phyloP scores from a whole-genome alignment of 352 stramenopile genomes.

The Pythium myriotylum region DNA sequence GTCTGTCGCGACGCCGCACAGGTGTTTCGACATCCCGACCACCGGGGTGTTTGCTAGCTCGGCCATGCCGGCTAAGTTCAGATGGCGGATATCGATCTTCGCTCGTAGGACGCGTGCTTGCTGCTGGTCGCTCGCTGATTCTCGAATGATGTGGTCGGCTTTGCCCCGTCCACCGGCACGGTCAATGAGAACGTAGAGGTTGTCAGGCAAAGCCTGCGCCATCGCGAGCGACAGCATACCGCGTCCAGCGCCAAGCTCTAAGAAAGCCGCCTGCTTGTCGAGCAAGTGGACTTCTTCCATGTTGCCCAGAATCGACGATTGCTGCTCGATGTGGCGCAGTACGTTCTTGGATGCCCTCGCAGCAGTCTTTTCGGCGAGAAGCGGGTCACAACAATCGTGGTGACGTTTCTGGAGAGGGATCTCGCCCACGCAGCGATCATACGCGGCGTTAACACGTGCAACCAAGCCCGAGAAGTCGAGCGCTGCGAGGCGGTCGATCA shows the following conservation, averaged over 20 bases:
- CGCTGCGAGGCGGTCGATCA: slow-evolving; percentile 66
- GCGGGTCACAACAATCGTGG: slow-evolving; percentile 61
- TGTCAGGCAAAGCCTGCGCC: slow-evolving; percentile 61
- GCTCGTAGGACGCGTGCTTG: slow-evolving; percentile 53
- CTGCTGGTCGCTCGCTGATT: slow-evolving; percentile 15
- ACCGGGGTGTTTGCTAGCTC: slow-evolving; percentile 50
- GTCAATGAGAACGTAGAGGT: slow-evolving; percentile 78
- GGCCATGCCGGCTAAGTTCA: slow-evolving; percentile 73
- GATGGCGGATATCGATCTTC: slow-evolving; percentile 86
- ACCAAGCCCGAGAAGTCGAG: slow-evolving; percentile 63
- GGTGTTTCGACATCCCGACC: slow-evolving; percentile 86
- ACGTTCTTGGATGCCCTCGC: slow-evolving; percentile 59
- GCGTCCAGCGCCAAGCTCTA: slow-evolving; percentile 76
- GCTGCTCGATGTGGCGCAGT: slow-evolving; percentile 82
- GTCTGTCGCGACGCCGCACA: slow-evolving; percentile 83
- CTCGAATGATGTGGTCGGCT: slow-evolving; percentile 67
- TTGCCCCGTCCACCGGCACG: slow-evolving; percentile 73
- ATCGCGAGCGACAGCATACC: slow-evolving; percentile 82
- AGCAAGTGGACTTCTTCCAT: slow-evolving; percentile 65
- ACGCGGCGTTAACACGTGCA: slow-evolving; percentile 53
- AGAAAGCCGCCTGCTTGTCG: slow-evolving; percentile 44
- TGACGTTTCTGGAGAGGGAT: slow-evolving; percentile 68
- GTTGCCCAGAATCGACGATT: slow-evolving; percentile 81
- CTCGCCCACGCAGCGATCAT: slow-evolving; percentile 52
- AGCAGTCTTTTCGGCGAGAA: slow-evolving; percentile 65